These are phyloP conservation scores for Penicillium coffeae DNA, from an alignment of 495 filamentous ascomycete genomes.

Conservation along the genomic window DNA sequence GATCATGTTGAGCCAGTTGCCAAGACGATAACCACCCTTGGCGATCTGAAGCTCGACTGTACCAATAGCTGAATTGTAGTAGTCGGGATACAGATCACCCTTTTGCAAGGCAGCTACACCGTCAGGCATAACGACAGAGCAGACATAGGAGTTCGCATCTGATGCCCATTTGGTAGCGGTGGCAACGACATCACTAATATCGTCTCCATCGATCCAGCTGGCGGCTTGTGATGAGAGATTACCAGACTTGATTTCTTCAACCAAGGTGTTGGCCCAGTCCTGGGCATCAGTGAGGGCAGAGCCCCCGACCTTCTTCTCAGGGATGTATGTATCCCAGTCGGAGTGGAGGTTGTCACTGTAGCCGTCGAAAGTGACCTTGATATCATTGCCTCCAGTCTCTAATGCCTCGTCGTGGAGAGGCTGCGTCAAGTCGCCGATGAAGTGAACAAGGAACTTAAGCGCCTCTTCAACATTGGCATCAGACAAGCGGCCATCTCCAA, in stretches of 20 bases:
- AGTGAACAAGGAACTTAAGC: slow-evolving; percentile 54
- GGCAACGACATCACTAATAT: slow-evolving; percentile 29
- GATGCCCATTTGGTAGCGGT: slow-evolving; percentile 51
- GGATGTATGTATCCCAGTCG: slow-evolving; percentile 63
- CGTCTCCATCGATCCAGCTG: slow-evolving; percentile 47
- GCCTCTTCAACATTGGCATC: slow-evolving; percentile 24
- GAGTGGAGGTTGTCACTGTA: slow-evolving; percentile 57
- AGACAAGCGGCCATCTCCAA: slow-evolving; percentile 18
- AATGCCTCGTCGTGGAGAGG: slow-evolving; percentile 60
- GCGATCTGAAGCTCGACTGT: slow-evolving; percentile 71
- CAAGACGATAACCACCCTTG: slow-evolving; percentile 68
- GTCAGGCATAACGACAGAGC: slow-evolving; percentile 45
- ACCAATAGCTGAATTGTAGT: slow-evolving; percentile 54
- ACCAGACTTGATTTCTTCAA: slow-evolving; percentile 43
- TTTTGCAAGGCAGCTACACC: slow-evolving; percentile 20
- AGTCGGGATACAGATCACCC: slow-evolving; percentile 37
- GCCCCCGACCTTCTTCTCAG: slow-evolving; percentile 49
- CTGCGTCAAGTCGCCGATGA: slow-evolving; percentile 60
- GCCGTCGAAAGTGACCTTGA: slow-evolving; percentile 53
- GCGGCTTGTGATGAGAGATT: slow-evolving; percentile 40
- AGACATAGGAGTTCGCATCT: slow-evolving; percentile 57
- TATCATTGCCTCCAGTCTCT: slow-evolving; percentile 55
- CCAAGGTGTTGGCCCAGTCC: slow-evolving; percentile 31
- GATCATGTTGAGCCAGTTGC: slow-evolving; percentile 24
- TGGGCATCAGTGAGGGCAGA: slow-evolving; percentile 28